Evolutionary conservation across 1,284 basidiomycete species (phyloP), one percentile per base, ranked within the genome.

Genomic region (Agaricales sp.): DNA sequence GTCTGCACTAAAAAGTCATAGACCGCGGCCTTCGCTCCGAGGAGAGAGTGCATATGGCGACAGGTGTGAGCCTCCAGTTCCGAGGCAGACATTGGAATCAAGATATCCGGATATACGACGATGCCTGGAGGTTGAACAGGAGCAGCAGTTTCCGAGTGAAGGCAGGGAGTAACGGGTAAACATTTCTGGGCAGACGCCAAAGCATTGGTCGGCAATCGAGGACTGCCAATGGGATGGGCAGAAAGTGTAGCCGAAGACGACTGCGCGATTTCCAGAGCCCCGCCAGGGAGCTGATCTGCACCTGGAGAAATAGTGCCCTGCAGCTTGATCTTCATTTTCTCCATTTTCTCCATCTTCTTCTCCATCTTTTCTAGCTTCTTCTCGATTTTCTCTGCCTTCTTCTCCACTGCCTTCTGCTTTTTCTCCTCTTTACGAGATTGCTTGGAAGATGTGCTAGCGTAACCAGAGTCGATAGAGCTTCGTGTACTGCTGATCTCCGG

Each of bases 11-110:
- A 47, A 20, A 22, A 78, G 39, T 75, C 73, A n/a, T 56, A 59
- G 6, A 87, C 63, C 1, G 81, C 80, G 41, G 67, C 66, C 56
- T 76, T 76, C 57, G 75, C 80, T 20, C 75, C 75, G 18, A 87
- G 65, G 2, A 87, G 59, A 4, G 70, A 70, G 58, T 87, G 79
- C 47, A 83, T 64, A 57, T 81, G 70, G 61, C 78, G 79, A 63
- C 75, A 78, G 6, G 77, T 70, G 55, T 86, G 79, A 74, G 81
- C 77, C 65, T 87, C 82, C 39, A 86, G 64, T 58, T 84, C 82
- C 2, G 61, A 57, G 8, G 80, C 69, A 0, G 68, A 51, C 56
- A 82, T 67, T 1, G 79, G 74, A 43, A 86, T 67, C 58, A 81
- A 81, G 3, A 71, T 77, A 26, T 69, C 61, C 3, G 78, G 74